Evolutionary conservation across 352 stramenopile genomes (phyloP).

Genomic region (Stramenopiles sp.): DNA sequence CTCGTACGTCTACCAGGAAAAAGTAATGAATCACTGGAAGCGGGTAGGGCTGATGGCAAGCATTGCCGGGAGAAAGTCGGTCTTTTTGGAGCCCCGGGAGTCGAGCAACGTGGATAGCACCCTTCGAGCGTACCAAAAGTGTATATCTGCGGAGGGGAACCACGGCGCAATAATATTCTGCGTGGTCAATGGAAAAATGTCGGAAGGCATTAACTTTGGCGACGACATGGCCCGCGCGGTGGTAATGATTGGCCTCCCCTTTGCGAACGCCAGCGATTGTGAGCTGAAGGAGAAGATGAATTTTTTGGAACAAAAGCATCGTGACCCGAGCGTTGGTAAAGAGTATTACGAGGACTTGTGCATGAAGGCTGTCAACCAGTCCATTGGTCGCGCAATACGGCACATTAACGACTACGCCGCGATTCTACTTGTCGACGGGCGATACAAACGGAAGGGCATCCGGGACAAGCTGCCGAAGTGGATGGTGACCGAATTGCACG

Average conservation of each 20-base stretch:
- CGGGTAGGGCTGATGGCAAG: conserved; percentile 36
- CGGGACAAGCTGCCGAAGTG: conserved; percentile 36
- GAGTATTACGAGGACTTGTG: conserved; percentile 93
- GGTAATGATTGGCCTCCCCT: conserved; percentile 92
- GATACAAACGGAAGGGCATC: conserved; percentile 45
- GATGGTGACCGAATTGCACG: conserved; percentile 19
- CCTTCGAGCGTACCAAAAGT: conserved; percentile 42
- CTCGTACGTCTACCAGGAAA: conserved; percentile 85
- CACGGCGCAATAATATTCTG: conserved; percentile 70
- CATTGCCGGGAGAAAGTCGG: conserved; percentile 57
- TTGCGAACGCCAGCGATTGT: conserved; percentile 82
- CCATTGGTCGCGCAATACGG: conserved; percentile 88
- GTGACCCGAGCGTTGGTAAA: conserved; percentile 32
- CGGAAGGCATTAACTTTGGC: conserved; percentile 98
- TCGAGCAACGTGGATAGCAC: conserved; percentile 69
- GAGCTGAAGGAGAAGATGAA: conserved; percentile 92
- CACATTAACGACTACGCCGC: conserved; percentile 88
- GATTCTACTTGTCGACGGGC: conserved; percentile 82
- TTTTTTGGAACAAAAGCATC: conserved; percentile 42
- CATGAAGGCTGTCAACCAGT: conserved; percentile 97
- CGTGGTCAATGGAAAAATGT: conserved; percentile 96
- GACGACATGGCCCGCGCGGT: conserved; percentile 84
- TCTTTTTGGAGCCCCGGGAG: conserved; percentile 81
- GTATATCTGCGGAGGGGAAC: conserved; percentile 20
- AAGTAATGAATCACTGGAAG: conserved; percentile 59